Base-by-base conservation (phyloP, 2,329 filamentous ascomycete genomes). In the Thielaviopsis populi region DNA sequence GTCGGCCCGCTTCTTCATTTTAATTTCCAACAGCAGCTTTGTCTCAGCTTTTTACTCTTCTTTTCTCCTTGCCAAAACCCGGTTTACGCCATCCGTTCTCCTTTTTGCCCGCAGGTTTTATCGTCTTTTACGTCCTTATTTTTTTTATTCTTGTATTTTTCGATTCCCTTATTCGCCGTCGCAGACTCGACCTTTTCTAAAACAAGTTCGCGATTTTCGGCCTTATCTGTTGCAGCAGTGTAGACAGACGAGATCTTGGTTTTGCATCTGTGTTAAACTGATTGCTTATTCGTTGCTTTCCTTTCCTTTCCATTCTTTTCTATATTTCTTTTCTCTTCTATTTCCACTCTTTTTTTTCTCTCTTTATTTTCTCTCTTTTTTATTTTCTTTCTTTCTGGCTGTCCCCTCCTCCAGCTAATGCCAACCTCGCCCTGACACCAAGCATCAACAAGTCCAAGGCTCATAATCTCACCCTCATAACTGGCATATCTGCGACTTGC, bases 91-190 rank as follows among this genome's bases (percentile, higher is more conserved):
- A 33, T 56, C 50, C 50, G 24, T 56, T 40, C 24, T 61, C 42
- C 43, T 62, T 46, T 48, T 48, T 40, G 17, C 7, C 19, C 10
- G 11, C 54, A 11, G 27, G 3, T 40, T 24, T 22, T 75, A 66
- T 69, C 73, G 67, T 27, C n/a, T 33, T 19, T 19, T 46, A 37
- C 33, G 8, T 7, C 5, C 1, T 37, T 37, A 37, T 37, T 37
- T 10, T 37, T 37, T 10, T 37, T 37, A 33, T 30, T 60, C 58
- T 60, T 59, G 43, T 59, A 24, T 59, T 27, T 46, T 30, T 60
- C 22, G 22, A 15, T 50, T 50, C 33, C 5, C 33, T 50, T 50
- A 27, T 27, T 50, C 19, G 11, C 24, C 24, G 46, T 50, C 46
- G 10, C 46, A 50, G 46, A 50, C 46, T 50, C 24, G 46, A 27